These are phyloP conservation scores for Aureobasidium uvarum DNA, from an alignment of 2,329 filamentous ascomycete genomes.

Conservation along the genomic window DNA sequence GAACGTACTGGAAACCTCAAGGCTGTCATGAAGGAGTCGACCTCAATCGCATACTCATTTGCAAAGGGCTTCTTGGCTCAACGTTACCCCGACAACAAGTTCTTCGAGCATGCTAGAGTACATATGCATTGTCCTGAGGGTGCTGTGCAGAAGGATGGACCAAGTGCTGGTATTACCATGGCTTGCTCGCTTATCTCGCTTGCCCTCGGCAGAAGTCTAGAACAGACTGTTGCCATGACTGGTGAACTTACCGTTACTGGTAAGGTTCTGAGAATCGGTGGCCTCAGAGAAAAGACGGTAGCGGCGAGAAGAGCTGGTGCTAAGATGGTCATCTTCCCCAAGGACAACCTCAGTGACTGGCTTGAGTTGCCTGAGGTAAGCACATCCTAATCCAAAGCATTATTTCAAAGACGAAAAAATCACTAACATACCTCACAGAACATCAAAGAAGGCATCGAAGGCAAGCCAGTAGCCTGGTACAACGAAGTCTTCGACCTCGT, in stretches of 20 bases:
- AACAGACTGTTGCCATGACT: conserved; percentile 94
- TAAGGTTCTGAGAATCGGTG: conserved; percentile 93
- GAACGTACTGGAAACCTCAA: conserved; percentile 95
- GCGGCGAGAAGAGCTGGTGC: conserved; percentile 89
- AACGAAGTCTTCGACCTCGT: conserved; percentile 87
- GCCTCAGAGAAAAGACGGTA: conserved; percentile 93
- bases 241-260: conserved; percentile 95
- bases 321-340: conserved; percentile 90
- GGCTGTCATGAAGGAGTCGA: conserved; percentile 97
- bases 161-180: conserved; percentile 89
- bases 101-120: conserved; percentile 93
- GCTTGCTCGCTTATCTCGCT: conserved; percentile 87
- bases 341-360: conserved; percentile 96
- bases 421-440: conserved; percentile 59
- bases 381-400: conserved; percentile 31
- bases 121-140: conserved; percentile 97
- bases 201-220: conserved; percentile 72
- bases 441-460: conserved; percentile 94
- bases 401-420: background rate
- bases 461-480: conserved; percentile 91
- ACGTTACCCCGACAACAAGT: conserved; percentile 83
- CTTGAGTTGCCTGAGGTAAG: conserved; percentile 91
- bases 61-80: conserved; percentile 84
- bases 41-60: conserved; percentile 91
- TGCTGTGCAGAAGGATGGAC: conserved; percentile 87